Percentiles rank a stretch among this genome's conserved stretches.
These are phyloP conservation scores for Ascosphaera apis DNA, from an alignment of 2,329 filamentous ascomycete species.

Conservation along the genomic window DNA sequence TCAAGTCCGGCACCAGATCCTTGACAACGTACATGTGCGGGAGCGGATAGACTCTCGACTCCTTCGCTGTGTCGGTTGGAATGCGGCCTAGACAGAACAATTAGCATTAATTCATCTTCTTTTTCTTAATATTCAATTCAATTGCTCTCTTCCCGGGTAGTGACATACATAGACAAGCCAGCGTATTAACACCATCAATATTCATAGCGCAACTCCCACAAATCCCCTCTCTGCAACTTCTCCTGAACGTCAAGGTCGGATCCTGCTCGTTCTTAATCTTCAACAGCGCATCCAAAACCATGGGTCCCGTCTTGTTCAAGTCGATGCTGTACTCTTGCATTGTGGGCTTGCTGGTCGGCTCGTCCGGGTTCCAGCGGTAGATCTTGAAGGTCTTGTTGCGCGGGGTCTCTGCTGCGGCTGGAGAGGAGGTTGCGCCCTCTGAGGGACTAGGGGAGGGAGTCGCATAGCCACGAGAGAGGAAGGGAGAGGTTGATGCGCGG, in stretches of 20 bases:
- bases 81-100: slow-evolving; percentile 51
- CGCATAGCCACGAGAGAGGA: neutral
- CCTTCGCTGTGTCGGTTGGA: slow-evolving; percentile 53
- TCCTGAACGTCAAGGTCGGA: slow-evolving; percentile 82
- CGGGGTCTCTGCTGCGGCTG: slow-evolving; percentile 27
- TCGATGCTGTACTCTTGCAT: slow-evolving; percentile 94
- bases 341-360: slow-evolving; percentile 71
- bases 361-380: slow-evolving; percentile 96
- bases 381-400: slow-evolving; percentile 89
- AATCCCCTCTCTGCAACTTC: slow-evolving; percentile 94
- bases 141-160: no score
- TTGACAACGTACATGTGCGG: slow-evolving; percentile 99
- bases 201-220: slow-evolving; percentile 99
- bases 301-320: slow-evolving; percentile 95
- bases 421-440: slow-evolving; percentile 36
- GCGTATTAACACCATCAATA: slow-evolving; percentile 94
- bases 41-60: slow-evolving; percentile 89
- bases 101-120: slow-evolving; percentile 1
- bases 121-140: no score
- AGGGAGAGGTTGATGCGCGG: slow-evolving; percentile 11
- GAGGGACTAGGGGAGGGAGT: slow-evolving; percentile 7
- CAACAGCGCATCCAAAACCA: slow-evolving; percentile 92
- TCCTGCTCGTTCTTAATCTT: slow-evolving; percentile 98
- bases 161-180: slow-evolving; percentile 88
- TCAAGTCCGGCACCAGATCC: slow-evolving; percentile 93